A percentile compares a stretch with the other conserved stretches of the same genome.
Conservation (phyloP, 2,329 filamentous ascomycete species). For the Penicillium sp. region DNA sequence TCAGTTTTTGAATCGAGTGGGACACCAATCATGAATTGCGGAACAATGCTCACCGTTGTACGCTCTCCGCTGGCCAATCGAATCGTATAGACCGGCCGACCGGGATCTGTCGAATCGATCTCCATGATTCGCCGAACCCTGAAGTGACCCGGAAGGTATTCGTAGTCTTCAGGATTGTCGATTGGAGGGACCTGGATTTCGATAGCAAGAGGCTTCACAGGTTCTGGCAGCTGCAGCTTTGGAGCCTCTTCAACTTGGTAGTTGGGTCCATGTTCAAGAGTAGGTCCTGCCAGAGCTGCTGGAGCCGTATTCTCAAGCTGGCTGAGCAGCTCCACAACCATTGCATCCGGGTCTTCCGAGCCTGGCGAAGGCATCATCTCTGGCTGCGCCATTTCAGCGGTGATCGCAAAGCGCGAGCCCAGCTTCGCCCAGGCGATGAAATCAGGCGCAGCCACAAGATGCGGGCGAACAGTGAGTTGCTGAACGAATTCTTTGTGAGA, state of each 20-base stretch:
- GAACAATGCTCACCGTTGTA: slow-evolving; percentile 24
- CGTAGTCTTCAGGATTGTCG: slow-evolving; percentile 30
- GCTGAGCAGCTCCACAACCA: slow-evolving; percentile 5
- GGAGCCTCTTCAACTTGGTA: neutral
- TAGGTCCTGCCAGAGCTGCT: neutral
- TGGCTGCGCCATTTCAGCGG: slow-evolving; percentile 1
- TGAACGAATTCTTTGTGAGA: neutral
- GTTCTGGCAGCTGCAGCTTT: neutral
- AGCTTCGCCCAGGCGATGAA: neutral
- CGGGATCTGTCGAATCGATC: slow-evolving; percentile 18
- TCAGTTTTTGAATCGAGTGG: neutral
- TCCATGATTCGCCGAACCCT: slow-evolving; percentile 27
- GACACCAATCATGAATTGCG: too few species aligned
- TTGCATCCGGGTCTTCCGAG: slow-evolving; percentile 6
- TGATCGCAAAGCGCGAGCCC: neutral
- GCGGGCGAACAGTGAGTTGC: neutral
- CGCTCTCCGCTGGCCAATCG: slow-evolving; percentile 33
- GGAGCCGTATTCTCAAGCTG: slow-evolving; percentile 4
- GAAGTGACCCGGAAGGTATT: slow-evolving; percentile 37
- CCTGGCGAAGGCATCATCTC: neutral
- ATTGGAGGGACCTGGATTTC: slow-evolving; percentile 30
- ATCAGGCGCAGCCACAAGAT: neutral
- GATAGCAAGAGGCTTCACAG: neutral
- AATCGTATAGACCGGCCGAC: slow-evolving; percentile 26
- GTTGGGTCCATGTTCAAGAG: neutral